These are phyloP conservation scores for Thielaviopsis populi DNA, from an alignment of 2,329 filamentous ascomycete genomes.

Conservation along the genomic window DNA sequence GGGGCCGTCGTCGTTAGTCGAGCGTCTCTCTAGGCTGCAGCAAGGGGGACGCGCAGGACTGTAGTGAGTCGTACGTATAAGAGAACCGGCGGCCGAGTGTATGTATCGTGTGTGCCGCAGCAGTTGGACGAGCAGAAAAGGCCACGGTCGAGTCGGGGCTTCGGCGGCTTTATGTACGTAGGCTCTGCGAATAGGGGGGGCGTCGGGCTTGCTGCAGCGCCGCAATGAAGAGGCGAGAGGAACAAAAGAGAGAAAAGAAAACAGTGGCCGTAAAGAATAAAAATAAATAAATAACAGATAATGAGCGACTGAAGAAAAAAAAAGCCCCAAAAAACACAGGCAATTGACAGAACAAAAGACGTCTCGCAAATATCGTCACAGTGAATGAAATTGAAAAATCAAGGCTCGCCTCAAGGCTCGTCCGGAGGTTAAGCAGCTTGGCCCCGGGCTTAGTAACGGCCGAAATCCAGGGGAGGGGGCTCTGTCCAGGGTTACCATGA, in stretches of 20 bases:
- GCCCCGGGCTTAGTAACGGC: background rate
- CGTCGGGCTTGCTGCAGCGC: background rate
- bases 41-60: background rate
- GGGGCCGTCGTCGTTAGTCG: constrained; percentile 1
- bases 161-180: background rate
- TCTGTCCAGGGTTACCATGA: background rate
- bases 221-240: background rate
- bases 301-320: constrained; percentile 5
- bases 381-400: background rate
- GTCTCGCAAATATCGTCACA: background rate
- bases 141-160: background rate
- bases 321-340: background rate
- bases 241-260: background rate
- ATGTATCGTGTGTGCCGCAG: background rate
- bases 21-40: background rate
- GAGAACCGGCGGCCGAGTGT: background rate
- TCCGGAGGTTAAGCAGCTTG: background rate
- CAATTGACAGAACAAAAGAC: no score
- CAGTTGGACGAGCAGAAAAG: background rate
- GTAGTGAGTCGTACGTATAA: background rate
- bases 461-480: background rate
- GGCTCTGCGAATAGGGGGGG: background rate
- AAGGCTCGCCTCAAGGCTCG: background rate
- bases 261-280: background rate
- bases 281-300: background rate